Evolutionary conservation across 2,329 filamentous ascomycete species (phyloP).

Genomic region (Xylariaceae sp.): DNA sequence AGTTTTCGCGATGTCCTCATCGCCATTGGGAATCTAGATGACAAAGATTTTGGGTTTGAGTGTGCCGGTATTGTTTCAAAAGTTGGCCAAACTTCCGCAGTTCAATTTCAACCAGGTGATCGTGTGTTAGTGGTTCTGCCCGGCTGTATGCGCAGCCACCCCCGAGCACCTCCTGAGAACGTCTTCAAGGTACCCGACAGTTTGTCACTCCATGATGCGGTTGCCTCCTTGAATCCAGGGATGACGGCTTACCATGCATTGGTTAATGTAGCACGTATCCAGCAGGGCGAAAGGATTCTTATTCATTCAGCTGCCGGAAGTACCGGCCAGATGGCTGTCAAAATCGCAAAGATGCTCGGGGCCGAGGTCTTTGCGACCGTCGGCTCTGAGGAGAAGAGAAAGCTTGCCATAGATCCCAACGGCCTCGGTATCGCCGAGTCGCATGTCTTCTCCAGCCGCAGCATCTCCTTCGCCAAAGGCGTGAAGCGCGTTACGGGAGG

Average conservation of each 20-base stretch:
- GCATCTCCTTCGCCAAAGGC: conserved; percentile 1
- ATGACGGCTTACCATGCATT: conserved; percentile 7
- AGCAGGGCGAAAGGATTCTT: conserved; percentile 8
- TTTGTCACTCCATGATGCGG: not conserved
- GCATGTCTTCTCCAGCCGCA: conserved; percentile 22
- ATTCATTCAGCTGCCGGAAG: conserved; percentile 17
- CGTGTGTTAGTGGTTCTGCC: not conserved
- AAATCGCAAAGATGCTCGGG: conserved; percentile 11
- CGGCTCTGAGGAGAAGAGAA: conserved; percentile 8
- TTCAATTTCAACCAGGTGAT: not conserved
- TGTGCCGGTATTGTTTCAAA: conserved; percentile 19
- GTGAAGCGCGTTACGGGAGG: conserved; percentile 3
- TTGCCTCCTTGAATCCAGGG: not conserved
- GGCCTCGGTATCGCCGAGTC: not conserved
- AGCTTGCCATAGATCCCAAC: not conserved
- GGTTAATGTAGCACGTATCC: not conserved
- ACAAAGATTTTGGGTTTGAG: conserved; percentile 5
- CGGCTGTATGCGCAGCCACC: conserved; percentile 2
- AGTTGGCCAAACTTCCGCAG: not conserved
- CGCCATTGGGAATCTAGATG: conserved; percentile 6
- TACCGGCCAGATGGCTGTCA: conserved; percentile 16
- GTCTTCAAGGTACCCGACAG: not conserved
- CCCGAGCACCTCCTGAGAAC: not conserved
- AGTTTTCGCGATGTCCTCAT: conserved; percentile 21
- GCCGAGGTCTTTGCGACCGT: conserved; percentile 23